phyloP scores from a whole-genome alignment of 2,329 filamentous ascomycete genomes.

The Stagonosporopsis tanaceti region DNA sequence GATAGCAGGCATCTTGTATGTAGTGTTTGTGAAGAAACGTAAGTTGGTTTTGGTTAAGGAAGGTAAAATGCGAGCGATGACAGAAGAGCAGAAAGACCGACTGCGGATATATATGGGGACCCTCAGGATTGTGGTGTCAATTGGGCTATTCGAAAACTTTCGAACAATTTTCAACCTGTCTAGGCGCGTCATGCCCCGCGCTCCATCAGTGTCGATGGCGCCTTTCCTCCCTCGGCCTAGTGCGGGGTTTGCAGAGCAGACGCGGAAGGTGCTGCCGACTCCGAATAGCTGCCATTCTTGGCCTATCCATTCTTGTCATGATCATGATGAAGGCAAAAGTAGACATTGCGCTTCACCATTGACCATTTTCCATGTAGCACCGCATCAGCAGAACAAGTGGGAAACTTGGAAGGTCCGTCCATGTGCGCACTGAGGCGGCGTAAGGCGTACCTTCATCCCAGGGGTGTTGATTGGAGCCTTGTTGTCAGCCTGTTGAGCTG shows the following conservation, averaged over 20 bases:
- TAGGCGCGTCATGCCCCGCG: conserved; percentile 35
- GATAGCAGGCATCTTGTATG: conserved; percentile 68
- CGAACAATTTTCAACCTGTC: conserved; percentile 27
- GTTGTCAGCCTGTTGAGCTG: conserved; percentile 8
- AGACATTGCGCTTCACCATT: background rate
- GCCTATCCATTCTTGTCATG: background rate
- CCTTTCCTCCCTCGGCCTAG: background rate
- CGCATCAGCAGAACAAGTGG: background rate
- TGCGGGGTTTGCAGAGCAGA: conserved; percentile 2
- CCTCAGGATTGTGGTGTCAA: conserved; percentile 34
- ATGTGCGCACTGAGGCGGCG: conserved; percentile 5
- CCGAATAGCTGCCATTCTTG: conserved; percentile 11
- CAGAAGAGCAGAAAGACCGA: conserved; percentile 21
- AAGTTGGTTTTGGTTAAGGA: conserved; percentile 1
- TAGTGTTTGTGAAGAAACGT: conserved; percentile 12
- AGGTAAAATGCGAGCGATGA: conserved; percentile 13
- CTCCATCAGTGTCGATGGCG: conserved; percentile 1
- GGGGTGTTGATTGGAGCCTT: conserved; percentile 1
- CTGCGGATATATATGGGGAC: conserved; percentile 32
- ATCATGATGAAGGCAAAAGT: background rate
- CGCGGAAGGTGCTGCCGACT: conserved; percentile 24
- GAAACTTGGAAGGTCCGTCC: background rate
- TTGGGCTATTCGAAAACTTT: conserved; percentile 30
- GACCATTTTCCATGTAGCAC: no score
- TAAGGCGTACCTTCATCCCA: conserved; percentile 12